Evolutionary conservation across 2,329 filamentous ascomycete species (phyloP).

Genomic region (Fusarium scirpi): DNA sequence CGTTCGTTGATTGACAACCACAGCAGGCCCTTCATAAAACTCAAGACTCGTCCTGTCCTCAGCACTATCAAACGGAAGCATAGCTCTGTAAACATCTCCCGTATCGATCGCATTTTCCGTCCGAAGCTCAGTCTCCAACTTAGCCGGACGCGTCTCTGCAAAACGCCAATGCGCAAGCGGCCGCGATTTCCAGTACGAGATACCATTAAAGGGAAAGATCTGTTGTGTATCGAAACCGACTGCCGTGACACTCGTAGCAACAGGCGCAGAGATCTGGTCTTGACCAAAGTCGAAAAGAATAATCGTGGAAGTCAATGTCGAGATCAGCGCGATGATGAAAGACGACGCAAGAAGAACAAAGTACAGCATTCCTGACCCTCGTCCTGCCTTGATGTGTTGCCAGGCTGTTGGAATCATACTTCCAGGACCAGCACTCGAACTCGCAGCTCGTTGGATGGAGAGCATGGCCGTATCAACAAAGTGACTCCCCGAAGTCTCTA

Average conservation of each 20-base stretch:
- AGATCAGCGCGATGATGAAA: constrained; percentile 2
- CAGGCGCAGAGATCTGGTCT: not conserved
- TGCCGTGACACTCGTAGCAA: not conserved
- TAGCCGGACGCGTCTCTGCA: constrained; percentile 2
- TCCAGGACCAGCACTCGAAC: constrained; percentile 3
- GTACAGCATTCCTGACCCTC: not conserved
- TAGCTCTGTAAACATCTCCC: constrained; percentile 8
- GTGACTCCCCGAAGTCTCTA: constrained; percentile 15
- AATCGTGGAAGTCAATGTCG: constrained; percentile 25
- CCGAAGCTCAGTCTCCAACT: not conserved
- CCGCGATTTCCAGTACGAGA: constrained; percentile 25
- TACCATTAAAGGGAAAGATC: constrained; percentile 1
- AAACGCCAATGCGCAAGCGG: constrained; percentile 28
- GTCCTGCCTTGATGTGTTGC: not conserved
- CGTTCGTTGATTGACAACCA: constrained; percentile 10
- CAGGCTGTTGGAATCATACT: constrained; percentile 19
- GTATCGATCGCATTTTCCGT: constrained; percentile 5
- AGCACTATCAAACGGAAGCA: constrained; percentile 1
- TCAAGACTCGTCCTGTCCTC: constrained; percentile 3
- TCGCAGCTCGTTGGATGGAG: constrained; percentile 16
- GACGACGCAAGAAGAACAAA: not conserved
- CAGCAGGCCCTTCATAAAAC: constrained; percentile 8
- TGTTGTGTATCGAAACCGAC: constrained; percentile 7
- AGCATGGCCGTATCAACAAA: constrained; percentile 8
- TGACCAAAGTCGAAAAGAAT: constrained; percentile 28